Percentiles rank a stretch among this genome's conserved stretches.
These are phyloP conservation scores for Coemansia sp. DNA, from an alignment of 371 early-diverging fungal species.

Conservation along the genomic window DNA sequence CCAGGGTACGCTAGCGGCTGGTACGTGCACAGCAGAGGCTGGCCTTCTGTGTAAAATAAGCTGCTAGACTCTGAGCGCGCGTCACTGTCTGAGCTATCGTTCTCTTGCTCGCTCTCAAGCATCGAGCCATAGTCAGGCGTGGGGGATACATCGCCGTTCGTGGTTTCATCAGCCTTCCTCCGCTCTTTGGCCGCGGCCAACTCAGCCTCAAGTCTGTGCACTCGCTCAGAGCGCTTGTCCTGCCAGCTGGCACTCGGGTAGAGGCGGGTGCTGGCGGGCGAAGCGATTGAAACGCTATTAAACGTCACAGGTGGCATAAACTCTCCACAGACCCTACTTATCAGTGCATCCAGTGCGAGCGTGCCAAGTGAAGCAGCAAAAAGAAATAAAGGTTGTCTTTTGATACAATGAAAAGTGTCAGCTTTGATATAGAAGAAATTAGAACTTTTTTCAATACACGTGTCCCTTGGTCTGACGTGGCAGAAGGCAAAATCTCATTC, in stretches of 20 bases:
- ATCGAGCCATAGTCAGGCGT: constrained; percentile 27
- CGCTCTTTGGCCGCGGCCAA: constrained; percentile 18
- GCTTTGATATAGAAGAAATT: too few species aligned
- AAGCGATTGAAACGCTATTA: constrained; percentile 1
- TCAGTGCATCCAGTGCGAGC: not conserved
- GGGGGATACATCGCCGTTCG: too few species aligned
- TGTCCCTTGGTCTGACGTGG: not conserved
- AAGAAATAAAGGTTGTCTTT: not conserved
- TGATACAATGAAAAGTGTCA: too few species aligned
- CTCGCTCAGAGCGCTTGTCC: constrained; percentile 34
- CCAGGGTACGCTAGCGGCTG: constrained; percentile 27
- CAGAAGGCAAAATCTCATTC: constrained; percentile 20
- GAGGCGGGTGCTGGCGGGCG: not conserved
- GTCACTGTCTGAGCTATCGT: constrained; percentile 3
- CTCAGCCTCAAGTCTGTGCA: constrained; percentile 30
- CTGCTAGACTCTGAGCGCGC: constrained; percentile 29
- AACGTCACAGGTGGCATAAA: constrained; percentile 30
- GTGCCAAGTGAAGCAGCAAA: not conserved
- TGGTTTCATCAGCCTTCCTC: not conserved
- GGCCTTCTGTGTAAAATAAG: constrained; percentile 39
- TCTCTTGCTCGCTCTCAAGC: constrained; percentile 26
- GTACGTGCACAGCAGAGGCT: constrained; percentile 43
- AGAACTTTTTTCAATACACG: not conserved
- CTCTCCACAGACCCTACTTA: not conserved
- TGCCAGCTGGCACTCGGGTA: constrained; percentile 21